phyloP scores from a whole-genome alignment of 164 flowering plant species.

The Magnolia officinalis region DNA sequence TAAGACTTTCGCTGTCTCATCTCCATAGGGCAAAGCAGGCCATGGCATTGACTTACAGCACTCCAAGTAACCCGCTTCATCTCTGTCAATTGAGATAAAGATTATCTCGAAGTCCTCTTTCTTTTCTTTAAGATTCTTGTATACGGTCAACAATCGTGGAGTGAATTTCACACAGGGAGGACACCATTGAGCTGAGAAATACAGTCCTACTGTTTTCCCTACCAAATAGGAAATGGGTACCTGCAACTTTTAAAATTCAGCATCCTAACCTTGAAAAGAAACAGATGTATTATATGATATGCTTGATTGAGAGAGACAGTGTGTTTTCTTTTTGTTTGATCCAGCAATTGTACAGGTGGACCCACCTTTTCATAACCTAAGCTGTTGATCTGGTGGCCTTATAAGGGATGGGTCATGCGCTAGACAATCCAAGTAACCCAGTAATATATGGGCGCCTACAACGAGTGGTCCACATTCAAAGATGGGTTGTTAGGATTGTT shows the following conservation, averaged over 20 bases:
- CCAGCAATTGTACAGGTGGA: not conserved
- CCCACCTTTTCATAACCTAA: not conserved
- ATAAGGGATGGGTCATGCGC: no score
- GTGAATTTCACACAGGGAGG: constrained; percentile 58
- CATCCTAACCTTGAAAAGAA: not conserved
- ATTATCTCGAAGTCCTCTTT: constrained; percentile 56
- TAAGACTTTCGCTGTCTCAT: constrained; percentile 36
- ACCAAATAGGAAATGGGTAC: constrained; percentile 35
- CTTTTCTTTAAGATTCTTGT: constrained; percentile 48
- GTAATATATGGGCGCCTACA: no score
- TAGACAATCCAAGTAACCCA: no score
- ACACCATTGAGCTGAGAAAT: constrained; percentile 76
- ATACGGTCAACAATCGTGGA: constrained; percentile 49
- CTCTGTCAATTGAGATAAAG: constrained; percentile 51
- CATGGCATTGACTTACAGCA: constrained; percentile 65
- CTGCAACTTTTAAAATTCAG: constrained; percentile 19
- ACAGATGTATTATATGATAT: not conserved
- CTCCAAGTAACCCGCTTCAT: constrained; percentile 36
- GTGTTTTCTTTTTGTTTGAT: no score
- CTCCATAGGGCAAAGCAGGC: constrained; percentile 67
- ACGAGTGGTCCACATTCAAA: no score
- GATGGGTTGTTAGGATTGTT: no score
- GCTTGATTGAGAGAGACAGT: not conserved
- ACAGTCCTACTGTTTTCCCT: constrained; percentile 75
- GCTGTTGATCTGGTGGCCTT: not conserved